Evolutionary conservation across 164 flowering plant genomes (phyloP).

Genomic region (Liquidambar formosana): DNA sequence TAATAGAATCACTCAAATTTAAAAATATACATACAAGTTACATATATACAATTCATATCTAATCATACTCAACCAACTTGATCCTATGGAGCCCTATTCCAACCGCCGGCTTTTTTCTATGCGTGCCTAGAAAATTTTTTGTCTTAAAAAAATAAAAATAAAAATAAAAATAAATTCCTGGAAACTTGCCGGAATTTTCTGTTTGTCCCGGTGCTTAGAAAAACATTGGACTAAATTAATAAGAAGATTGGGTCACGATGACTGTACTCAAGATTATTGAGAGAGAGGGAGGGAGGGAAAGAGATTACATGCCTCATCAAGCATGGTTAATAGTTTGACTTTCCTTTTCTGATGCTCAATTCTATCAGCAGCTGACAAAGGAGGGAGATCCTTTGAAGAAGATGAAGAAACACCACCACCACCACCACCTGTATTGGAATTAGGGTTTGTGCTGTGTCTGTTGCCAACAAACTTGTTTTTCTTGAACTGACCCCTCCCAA

Average conservation of each 20-base stretch:
- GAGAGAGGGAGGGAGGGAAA: constrained; percentile 30
- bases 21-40: not conserved
- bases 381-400: constrained; percentile 55
- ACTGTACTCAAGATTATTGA: constrained; percentile 12
- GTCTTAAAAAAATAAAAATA: too few relatives aligned
- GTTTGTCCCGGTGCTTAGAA: constrained; percentile 10
- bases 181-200: constrained; percentile 26
- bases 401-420: constrained; percentile 48
- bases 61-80: constrained; percentile 19
- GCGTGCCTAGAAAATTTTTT: too few relatives aligned
- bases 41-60: not conserved
- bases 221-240: not conserved
- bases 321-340: constrained; percentile 80
- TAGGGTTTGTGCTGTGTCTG: constrained; percentile 49
- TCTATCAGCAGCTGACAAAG: constrained; percentile 71
- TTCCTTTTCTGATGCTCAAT: constrained; percentile 85
- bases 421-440: constrained; percentile 27
- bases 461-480: constrained; percentile 35
- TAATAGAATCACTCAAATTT: not conserved
- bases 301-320: constrained; percentile 80
- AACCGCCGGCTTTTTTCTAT: constrained; percentile 34
- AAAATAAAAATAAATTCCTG: not conserved
- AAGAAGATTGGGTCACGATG: constrained; percentile 6
- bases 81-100: constrained; percentile 20
- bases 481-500: constrained; percentile 75